These are phyloP conservation scores for Striga hermonthica DNA, from an alignment of 305 asterid species.

Conservation along the genomic window DNA sequence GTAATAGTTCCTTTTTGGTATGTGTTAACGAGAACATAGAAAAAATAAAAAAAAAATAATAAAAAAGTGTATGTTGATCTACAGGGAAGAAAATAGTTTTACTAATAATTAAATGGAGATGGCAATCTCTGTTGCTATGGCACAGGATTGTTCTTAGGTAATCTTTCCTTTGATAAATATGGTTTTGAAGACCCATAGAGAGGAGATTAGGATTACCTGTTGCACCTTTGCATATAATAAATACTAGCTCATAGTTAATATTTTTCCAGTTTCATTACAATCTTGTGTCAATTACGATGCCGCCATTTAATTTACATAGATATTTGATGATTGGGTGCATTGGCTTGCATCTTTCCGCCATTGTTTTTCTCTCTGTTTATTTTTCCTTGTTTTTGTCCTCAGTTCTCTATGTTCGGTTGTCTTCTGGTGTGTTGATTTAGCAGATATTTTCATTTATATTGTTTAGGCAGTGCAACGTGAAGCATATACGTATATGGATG, in stretches of 20 bases:
- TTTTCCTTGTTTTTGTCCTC: background rate
- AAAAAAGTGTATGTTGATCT: too few relatives aligned
- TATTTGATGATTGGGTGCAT: background rate
- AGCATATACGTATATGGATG: constrained; percentile 81
- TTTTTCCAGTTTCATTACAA: background rate
- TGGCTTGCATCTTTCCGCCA: constrained; percentile 6
- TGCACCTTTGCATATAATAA: constrained; percentile 19
- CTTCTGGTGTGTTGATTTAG: constrained; percentile 25
- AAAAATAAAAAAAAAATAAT: too few relatives aligned
- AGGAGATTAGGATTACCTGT: constrained; percentile 3
- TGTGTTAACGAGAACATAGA: too few relatives aligned
- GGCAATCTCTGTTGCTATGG: too few relatives aligned
- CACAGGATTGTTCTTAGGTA: too few relatives aligned
- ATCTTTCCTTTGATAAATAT: background rate
- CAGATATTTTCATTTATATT: constrained; percentile 30
- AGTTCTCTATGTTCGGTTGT: background rate
- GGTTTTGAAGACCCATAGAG: constrained; percentile 10
- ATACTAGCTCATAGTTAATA: constrained; percentile 12
- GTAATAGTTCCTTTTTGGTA: too few relatives aligned
- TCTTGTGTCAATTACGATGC: constrained; percentile 19
- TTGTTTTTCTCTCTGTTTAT: background rate
- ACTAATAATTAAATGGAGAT: too few relatives aligned
- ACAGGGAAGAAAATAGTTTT: too few relatives aligned
- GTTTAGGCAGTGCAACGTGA: constrained; percentile 73
- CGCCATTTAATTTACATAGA: constrained; percentile 7